Evolutionary conservation across 495 filamentous ascomycete genomes (phyloP), one percentile per base, ranked within the genome.

Genomic region (Neurospora sp.): DNA sequence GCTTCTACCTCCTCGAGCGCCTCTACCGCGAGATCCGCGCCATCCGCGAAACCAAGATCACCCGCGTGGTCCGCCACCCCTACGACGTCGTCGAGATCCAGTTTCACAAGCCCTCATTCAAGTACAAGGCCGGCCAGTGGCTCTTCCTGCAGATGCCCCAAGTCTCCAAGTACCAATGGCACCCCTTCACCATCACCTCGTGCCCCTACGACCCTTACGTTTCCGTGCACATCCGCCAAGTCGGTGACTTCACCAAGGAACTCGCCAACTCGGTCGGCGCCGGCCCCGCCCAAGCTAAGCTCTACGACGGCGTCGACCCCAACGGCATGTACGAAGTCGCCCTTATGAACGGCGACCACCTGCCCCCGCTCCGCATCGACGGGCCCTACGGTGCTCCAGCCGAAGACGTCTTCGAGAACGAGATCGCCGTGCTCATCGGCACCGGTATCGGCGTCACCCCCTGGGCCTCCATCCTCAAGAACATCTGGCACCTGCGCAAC

Each of bases 161-260:
- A 6, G 90, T 99, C 48, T 96, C 93, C 70, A 87, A 84, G 72
- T 89, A 91, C 74, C 95, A 99, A 84, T 99, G 96, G 96, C 96
- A 99, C 82, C 96, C 96, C 18, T 99, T 98, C 81, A 99, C 96
- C 80, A 99, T 99, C 84, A 99, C 96, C 12, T 98, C 96, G 69
- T 98, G 96, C 82, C 96, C 96, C 35, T 94, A 92, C 77, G 96
- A 99, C 76, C 90, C 92, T 3, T 97, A 99, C 82, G 88, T 98
- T 78, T 96, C 92, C 70, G 87, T 99, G 31, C 96, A 99, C 79
- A 90, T 99, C 73, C 92, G 95, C 68, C 96, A 98, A 86, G 94
- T 98, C 10, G 96, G 96, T 71, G 96, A 99, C 81, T 99, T 96
- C 82, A 99, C 96, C 16, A 89, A 89, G 72, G 88, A 88, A 1